phyloP scores from a whole-genome alignment of 208 protist species.

The Crithidia brevicula region DNA sequence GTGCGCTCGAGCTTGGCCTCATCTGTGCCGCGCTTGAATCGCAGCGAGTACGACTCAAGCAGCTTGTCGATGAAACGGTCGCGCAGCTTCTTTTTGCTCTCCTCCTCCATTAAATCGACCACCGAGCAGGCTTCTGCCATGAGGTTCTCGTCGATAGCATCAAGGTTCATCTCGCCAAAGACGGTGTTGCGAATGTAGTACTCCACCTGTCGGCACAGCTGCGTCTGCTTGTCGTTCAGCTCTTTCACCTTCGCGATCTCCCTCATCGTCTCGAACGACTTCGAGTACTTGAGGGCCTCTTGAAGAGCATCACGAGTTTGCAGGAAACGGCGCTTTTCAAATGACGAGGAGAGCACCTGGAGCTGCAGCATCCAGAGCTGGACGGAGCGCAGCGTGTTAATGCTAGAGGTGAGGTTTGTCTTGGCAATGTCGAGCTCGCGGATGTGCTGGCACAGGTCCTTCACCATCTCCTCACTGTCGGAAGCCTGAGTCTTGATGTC shows the following conservation, averaged over 20 bases:
- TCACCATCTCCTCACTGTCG: conserved; percentile 94
- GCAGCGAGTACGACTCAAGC: conserved; percentile 82
- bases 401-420: conserved; percentile 91
- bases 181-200: conserved; percentile 87
- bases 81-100: conserved; percentile 77
- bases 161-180: conserved; percentile 75
- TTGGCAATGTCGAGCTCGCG: conserved; percentile 95
- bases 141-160: conserved; percentile 68
- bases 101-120: conserved; percentile 85
- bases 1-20: conserved; percentile 89
- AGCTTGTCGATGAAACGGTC: conserved; percentile 88
- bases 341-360: conserved; percentile 81
- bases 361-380: conserved; percentile 93
- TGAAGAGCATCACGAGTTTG: conserved; percentile 86
- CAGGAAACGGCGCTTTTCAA: conserved; percentile 77
- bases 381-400: conserved; percentile 92
- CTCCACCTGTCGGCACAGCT: conserved; percentile 78
- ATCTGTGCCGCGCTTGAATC: conserved; percentile 88
- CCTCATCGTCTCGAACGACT: conserved; percentile 79
- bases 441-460: conserved; percentile 95
- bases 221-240: conserved; percentile 82
- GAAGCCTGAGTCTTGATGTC: conserved; percentile 93
- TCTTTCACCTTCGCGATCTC: conserved; percentile 90
- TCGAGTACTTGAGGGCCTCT: conserved; percentile 84
- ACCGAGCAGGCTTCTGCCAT: conserved; percentile 90